Base-by-base conservation (phyloP, 495 filamentous ascomycete species). In the Saxophila tyrrhenica region DNA sequence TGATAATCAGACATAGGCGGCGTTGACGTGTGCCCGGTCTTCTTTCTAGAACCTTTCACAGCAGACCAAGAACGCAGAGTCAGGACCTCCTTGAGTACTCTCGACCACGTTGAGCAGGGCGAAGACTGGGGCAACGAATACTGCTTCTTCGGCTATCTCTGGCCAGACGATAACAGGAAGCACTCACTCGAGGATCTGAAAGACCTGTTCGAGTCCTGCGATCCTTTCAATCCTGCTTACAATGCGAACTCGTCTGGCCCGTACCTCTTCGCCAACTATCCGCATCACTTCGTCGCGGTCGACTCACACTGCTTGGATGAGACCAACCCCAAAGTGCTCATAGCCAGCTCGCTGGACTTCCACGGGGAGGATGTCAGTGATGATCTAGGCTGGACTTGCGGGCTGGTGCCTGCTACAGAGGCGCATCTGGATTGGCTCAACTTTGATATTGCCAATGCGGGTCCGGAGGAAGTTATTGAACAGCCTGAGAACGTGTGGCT, bases 61-160 rank as follows among this genome's bases (percentile, higher is more conserved):
- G 11, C 15, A 20, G 20, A 23, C 17, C 10, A 48, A 25, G 21
- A 48, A 17, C 45, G 45, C 21, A 3, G 24, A 29, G 24, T 48
- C 10, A 23, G 45, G 21, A 29, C 45, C 11, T 5, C 20, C 3
- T 21, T 48, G 5, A 48, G 45, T 17, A 48, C 45, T 3, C 15
- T 29, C 19, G 17, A 25, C 45, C 7, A 22, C 17, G 7, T 8
- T 21, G 41, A 44, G 19, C 7, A 44, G 5, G 41, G 41, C 41
- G 19, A 48, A 10, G 45, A 48, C 45, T 24, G 20, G 45, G 45
- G 45, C 21, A 48, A 48, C 20, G 45, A 48, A 8, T 48, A 48
- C 45, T 16, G 9, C 17, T 48, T 21, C 45, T 16, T 48, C 3
- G 21, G 21, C 45, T 48, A 48, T 20, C 10, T 48, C 45, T 48